These are phyloP conservation scores for Penicillium aurantiogriseum DNA, from an alignment of 2,329 filamentous ascomycete genomes.

Conservation along the genomic window DNA sequence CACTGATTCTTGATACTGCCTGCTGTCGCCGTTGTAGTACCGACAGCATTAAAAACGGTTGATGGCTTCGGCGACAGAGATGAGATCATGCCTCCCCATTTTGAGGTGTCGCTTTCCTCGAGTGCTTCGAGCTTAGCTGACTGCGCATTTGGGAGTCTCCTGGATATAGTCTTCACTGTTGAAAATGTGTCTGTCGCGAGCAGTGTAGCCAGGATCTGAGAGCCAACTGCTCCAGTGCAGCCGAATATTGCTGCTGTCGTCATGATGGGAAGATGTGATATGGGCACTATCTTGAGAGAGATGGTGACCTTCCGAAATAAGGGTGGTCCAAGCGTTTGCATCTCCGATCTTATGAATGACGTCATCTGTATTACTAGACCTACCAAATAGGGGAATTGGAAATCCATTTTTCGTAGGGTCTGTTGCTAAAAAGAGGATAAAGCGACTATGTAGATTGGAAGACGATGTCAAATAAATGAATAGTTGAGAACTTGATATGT, in stretches of 20 bases:
- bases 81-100: slow-evolving; percentile 30
- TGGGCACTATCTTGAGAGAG: background rate
- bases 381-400: too few species aligned
- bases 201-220: slow-evolving; percentile 32
- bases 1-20: slow-evolving; percentile 37
- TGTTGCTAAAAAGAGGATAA: too few species aligned
- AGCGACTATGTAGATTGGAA: too few species aligned
- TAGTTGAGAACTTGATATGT: too few species aligned
- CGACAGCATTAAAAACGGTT: slow-evolving; percentile 35
- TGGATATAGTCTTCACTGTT: slow-evolving; percentile 30
- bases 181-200: slow-evolving; percentile 24
- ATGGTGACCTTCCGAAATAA: background rate
- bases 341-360: background rate
- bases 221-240: slow-evolving; percentile 34
- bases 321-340: background rate
- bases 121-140: slow-evolving; percentile 31
- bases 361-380: background rate
- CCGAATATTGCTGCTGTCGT: slow-evolving; percentile 32
- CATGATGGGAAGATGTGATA: slow-evolving; percentile 24
- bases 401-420: too few species aligned
- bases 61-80: slow-evolving; percentile 26
- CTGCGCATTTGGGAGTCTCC: slow-evolving; percentile 23
- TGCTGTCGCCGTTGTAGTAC: slow-evolving; percentile 35
- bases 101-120: slow-evolving; percentile 30
- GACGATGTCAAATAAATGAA: too few species aligned